phyloP scores from a whole-genome alignment of 768 basidiomycete genomes.

The Mycena filopes region DNA sequence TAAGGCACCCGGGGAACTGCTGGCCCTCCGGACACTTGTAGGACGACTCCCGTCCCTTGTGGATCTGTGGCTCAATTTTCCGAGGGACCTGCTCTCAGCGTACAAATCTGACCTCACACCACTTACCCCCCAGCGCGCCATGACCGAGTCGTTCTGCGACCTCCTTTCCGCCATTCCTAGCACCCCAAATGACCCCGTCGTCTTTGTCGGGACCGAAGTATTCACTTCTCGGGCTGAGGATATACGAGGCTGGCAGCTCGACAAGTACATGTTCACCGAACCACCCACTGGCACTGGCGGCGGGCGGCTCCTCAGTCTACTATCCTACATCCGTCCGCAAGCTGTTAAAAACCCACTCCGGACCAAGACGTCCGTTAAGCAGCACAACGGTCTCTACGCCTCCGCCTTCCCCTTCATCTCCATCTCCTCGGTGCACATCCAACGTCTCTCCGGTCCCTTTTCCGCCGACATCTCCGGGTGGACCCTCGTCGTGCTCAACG shows the following conservation, averaged over 20 bases:
- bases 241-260: slow-evolving; percentile 25
- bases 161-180: slow-evolving; percentile 24
- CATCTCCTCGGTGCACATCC: slow-evolving; percentile 25
- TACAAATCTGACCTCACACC: slow-evolving; percentile 24
- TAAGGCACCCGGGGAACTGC: slow-evolving; percentile 18
- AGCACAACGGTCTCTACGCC: slow-evolving; percentile 23
- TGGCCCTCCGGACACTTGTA: slow-evolving; percentile 8
- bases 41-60: neutral
- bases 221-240: slow-evolving; percentile 24
- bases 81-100: slow-evolving; percentile 27
- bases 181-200: slow-evolving; percentile 21
- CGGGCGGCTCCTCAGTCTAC: slow-evolving; percentile 1
- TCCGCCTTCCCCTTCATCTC: slow-evolving; percentile 28
- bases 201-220: slow-evolving; percentile 28
- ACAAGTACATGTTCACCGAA: slow-evolving; percentile 26
- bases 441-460: slow-evolving; percentile 14
- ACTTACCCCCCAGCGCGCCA: slow-evolving; percentile 16
- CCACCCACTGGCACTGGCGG: neutral
- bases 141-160: slow-evolving; percentile 29
- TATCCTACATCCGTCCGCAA: neutral
- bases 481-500: slow-evolving; percentile 25
- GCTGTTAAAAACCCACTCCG: slow-evolving; percentile 4
- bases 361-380: slow-evolving; percentile 15
- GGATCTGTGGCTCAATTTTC: slow-evolving; percentile 22
- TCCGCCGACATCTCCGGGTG: slow-evolving; percentile 9